phyloP scores from a whole-genome alignment of 1,284 basidiomycete genomes.

The Ustilago vetiveriae region DNA sequence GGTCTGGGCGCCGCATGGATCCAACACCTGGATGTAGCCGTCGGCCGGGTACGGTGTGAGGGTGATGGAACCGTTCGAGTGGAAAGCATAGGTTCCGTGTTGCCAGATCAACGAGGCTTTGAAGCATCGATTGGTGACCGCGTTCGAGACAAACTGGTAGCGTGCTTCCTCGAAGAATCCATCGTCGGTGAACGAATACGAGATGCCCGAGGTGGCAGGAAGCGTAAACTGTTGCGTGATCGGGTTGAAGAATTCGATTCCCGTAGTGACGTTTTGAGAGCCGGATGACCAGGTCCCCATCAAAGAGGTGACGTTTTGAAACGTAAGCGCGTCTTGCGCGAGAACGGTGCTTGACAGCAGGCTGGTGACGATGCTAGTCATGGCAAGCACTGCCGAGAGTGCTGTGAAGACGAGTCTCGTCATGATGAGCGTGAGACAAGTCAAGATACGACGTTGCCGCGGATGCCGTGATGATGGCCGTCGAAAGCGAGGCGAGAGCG shows the following conservation, averaged over 20 bases:
- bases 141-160: conserved; percentile 56
- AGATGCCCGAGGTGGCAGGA: conserved; percentile 55
- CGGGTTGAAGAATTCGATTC: conserved; percentile 64
- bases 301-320: conserved; percentile 43
- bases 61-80: conserved; percentile 56
- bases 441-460: too few species aligned
- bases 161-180: conserved; percentile 59
- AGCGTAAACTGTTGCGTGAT: conserved; percentile 58
- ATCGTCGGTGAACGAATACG: conserved; percentile 64
- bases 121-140: conserved; percentile 58
- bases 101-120: conserved; percentile 64
- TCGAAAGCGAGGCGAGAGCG: neutral
- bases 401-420: conserved; percentile 6
- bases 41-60: conserved; percentile 55
- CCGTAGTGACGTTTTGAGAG: conserved; percentile 58
- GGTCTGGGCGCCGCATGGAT: conserved; percentile 55
- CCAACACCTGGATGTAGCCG: conserved; percentile 58
- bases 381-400: conserved; percentile 10
- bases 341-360: neutral
- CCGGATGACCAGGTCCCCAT: conserved; percentile 63
- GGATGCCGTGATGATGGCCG: neutral
- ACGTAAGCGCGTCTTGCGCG: conserved; percentile 14
- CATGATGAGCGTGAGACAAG: conserved; percentile 1
- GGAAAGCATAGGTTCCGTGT: conserved; percentile 60
- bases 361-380: conserved; percentile 3